These are phyloP conservation scores for Paramyrothecium sp. DNA, from an alignment of 2,329 filamentous ascomycete species.

Conservation along the genomic window DNA sequence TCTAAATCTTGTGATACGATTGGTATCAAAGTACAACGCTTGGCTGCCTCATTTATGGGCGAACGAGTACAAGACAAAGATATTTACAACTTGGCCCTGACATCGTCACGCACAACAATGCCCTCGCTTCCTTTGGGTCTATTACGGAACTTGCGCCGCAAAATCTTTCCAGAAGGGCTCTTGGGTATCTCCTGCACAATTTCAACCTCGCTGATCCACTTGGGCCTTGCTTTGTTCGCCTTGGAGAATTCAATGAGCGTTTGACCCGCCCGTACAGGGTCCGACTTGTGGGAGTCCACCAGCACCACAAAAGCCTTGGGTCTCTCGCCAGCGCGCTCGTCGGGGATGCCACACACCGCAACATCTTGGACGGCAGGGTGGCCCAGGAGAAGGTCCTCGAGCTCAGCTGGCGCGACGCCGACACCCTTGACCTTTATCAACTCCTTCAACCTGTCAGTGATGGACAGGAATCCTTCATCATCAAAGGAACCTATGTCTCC, in stretches of 20 bases:
- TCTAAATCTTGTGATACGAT: too few relatives aligned
- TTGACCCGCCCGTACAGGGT: background rate
- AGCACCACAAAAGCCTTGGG: conserved; percentile 52
- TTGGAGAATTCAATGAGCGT: conserved; percentile 16
- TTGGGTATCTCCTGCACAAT: conserved; percentile 67
- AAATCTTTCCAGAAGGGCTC: conserved; percentile 51
- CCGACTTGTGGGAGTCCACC: background rate
- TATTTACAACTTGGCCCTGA: too few relatives aligned
- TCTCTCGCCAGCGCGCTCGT: conserved; percentile 32
- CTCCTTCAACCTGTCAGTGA: conserved; percentile 71
- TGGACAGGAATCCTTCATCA: conserved; percentile 53
- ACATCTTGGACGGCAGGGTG: conserved; percentile 70
- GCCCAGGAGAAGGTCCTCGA: conserved; percentile 70
- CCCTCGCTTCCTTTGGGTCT: too few relatives aligned
- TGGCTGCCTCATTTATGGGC: too few relatives aligned
- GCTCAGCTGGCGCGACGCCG: conserved; percentile 75
- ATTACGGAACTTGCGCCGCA: conserved; percentile 26
- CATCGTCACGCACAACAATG: too few relatives aligned
- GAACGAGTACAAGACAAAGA: too few relatives aligned
- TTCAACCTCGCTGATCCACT: conserved; percentile 64
- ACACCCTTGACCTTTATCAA: conserved; percentile 65
- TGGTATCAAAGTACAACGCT: too few relatives aligned
- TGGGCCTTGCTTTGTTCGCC: conserved; percentile 56
- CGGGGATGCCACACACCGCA: conserved; percentile 53
- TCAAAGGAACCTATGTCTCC: conserved; percentile 74